These are phyloP conservation scores for Crassisporium funariophilum DNA, from an alignment of 768 basidiomycete genomes.

Conservation along the genomic window DNA sequence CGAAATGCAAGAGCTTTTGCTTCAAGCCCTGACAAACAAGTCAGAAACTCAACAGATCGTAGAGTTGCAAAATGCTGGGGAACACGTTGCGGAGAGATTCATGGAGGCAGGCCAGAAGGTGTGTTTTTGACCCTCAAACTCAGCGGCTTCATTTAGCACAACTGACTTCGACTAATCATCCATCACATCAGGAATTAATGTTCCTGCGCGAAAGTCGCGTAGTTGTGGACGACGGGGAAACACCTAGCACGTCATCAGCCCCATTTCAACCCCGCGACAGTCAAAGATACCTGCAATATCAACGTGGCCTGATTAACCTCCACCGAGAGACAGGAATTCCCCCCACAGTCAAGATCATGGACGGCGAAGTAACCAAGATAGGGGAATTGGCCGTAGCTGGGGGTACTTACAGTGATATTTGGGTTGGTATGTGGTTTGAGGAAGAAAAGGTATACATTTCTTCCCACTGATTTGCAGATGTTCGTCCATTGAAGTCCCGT, in stretches of 20 bases:
- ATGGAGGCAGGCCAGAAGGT: slow-evolving; percentile 60
- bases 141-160: no score
- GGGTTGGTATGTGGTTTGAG: slow-evolving; percentile 56
- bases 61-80: slow-evolving; percentile 42
- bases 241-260: slow-evolving; percentile 21
- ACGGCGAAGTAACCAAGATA: slow-evolving; percentile 49
- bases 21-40: slow-evolving; percentile 38
- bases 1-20: slow-evolving; percentile 39
- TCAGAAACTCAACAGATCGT: slow-evolving; percentile 39
- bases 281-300: slow-evolving; percentile 42
- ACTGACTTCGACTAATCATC: no score
- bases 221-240: background rate
- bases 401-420: slow-evolving; percentile 58
- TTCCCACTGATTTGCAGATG: background rate
- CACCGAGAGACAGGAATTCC: slow-evolving; percentile 54
- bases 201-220: slow-evolving; percentile 19
- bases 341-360: slow-evolving; percentile 52
- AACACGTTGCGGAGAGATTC: slow-evolving; percentile 43
- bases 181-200: slow-evolving; percentile 29
- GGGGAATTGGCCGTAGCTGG: slow-evolving; percentile 46
- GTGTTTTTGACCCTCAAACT: slow-evolving; percentile 3
- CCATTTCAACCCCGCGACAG: slow-evolving; percentile 23
- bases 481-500: background rate
- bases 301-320: slow-evolving; percentile 47
- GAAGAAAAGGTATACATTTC: slow-evolving; percentile 47